Evolutionary conservation across 371 early-diverging fungal genomes (phyloP), one percentile per base, ranked within the genome.

Genomic region (Capniomyces stellatus): DNA sequence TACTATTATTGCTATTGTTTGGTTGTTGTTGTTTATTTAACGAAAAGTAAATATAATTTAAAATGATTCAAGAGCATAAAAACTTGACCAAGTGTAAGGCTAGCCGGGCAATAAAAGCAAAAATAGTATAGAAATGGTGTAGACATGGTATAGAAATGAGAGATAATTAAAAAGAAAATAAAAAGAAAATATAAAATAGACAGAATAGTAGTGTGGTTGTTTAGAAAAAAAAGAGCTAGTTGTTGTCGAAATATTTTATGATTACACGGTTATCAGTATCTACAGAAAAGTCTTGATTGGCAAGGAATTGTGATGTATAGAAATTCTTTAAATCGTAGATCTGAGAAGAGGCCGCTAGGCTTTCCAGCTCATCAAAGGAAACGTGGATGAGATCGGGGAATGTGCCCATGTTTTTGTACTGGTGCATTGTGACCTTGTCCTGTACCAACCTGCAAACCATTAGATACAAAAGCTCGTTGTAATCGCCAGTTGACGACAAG

Each of bases 371-470:
- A 2, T 47, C 35, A 46, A 58, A 56, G 1, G 69, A 55, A 6
- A 79, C 71, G 43, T 71, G 69, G 29, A 86, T 70, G 28, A 66
- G 59, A 29, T 63, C 62, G 24, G 84, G 81, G 53, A 83, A 68
- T 39, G 43, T 46, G 35, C 73, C 66, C 3, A 68, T 74, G 55
- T 78, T 65, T 55, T 69, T 63, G 60, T 80, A 73, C 52, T 83
- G 75, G 59, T 79, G 67, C 59, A 84, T 74, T 35, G 81, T 75
- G 61, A 84, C 69, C 51, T 82, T 77, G 57, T 93, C 92, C 51
- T 73, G 73, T 42, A 81, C 74, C 25, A 90, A 69, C 42, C 77
- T 76, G 18, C 83, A 77, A 29, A 95, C 71, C 43, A 83, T 55
- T 59, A 83, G 78, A 39, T 69, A 68, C 21, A 70, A 65, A 41